Evolutionary conservation across 345 rosid species (phyloP), one percentile per base, ranked within the genome.

Genomic region (Adansonia digitata): DNA sequence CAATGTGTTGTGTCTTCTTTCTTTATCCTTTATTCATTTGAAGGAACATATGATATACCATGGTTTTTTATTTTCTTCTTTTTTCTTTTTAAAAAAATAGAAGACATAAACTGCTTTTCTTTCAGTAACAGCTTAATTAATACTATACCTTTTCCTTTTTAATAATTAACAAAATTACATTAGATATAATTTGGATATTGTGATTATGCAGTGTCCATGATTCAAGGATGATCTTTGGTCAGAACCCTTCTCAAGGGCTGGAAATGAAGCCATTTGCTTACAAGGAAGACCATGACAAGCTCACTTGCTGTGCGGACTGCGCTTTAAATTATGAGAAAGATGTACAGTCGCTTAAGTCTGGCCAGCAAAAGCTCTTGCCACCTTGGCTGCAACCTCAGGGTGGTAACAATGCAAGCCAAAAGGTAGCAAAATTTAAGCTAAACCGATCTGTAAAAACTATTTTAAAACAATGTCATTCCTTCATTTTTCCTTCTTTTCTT

Each of bases 241-340:
- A 76, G 10, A 76, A 69, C 75, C 75, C 85, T 75, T 75, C 86
- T 76, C 88, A 75, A 78, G 77, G 46, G 39, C 72, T 76, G 60
- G 98, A 91, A 77, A 83, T 78, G 79, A 87, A 87, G 81, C 86
- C 89, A 48, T 73, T 77, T 46, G 78, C 77, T 27, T 81, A 70
- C 75, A 88, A 86, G 71, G 88, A 88, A 42, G 91, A 83, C 45
- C 82, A 84, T 78, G 88, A 86, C n/a, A 82, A 82, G 80, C 85
- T 88, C 61, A 81, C 53, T 56, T 85, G 87, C 74, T 94, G 97
- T 48, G 84, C 82, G 52, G 94, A 94, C 75, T 94, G 98, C 88
- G 85, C 79, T 67, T 88, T 84, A 12, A 87, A 84, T 64, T 94
- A 82, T 63, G 94, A 90, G 78, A 89, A 84, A 75, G 97, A 94